phyloP scores from a whole-genome alignment of 345 rosid species.

The Lumnitzera racemosa region DNA sequence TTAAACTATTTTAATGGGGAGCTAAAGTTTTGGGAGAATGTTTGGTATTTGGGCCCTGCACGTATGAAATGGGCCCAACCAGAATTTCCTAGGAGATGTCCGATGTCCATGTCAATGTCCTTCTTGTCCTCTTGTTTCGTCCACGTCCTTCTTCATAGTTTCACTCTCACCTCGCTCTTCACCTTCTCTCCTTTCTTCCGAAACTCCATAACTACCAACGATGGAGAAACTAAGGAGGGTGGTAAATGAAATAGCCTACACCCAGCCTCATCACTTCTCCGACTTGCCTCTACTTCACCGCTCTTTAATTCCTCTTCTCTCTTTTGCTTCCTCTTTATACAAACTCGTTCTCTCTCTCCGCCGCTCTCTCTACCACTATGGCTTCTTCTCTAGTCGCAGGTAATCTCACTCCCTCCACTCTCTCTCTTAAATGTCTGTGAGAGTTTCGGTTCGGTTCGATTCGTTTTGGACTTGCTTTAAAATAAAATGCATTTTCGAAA shows the following conservation, averaged over 20 bases:
- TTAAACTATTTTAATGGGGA: too few species aligned
- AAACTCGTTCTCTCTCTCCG: conserved; percentile 45
- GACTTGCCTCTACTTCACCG: conserved; percentile 37
- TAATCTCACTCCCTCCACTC: conserved; percentile 6
- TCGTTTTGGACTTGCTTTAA: too few species aligned
- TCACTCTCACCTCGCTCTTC: background rate
- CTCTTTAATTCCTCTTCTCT: conserved; percentile 47
- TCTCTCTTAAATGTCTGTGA: background rate
- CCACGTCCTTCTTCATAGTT: background rate
- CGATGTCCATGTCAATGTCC: too few species aligned
- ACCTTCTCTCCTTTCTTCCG: background rate
- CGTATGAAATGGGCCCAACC: too few species aligned
- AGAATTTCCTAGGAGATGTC: too few species aligned
- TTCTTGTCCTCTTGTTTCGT: background rate
- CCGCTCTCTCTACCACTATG: conserved; percentile 38
- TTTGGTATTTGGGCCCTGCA: background rate
- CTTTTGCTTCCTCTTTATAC: conserved; percentile 49
- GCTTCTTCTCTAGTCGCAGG: conserved; percentile 45
- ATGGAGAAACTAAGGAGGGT: conserved; percentile 51
- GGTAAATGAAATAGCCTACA: conserved; percentile 59
- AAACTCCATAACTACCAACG: background rate
- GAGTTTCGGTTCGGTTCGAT: background rate
- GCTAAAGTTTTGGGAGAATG: too few species aligned
- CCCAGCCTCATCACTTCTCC: conserved; percentile 35
- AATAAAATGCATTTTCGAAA: too few species aligned